Percentiles rank a stretch among this genome's conserved stretches.
phyloP scores from a whole-genome alignment of 192 early-diverging fungal species.

The Coemansia sp. region DNA sequence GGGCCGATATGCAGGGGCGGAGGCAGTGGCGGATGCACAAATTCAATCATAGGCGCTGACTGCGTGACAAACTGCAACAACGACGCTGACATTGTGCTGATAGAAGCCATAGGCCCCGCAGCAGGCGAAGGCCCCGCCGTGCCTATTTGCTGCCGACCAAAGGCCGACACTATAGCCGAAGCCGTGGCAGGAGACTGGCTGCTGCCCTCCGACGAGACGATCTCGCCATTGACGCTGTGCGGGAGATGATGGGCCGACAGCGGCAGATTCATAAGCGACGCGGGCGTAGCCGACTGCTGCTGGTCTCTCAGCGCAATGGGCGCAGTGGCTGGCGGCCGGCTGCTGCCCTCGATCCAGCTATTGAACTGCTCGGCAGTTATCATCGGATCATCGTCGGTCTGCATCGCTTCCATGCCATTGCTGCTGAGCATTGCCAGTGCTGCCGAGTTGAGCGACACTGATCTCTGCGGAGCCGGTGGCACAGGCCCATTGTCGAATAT shows the following conservation, averaged over 20 bases:
- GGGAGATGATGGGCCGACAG: conserved; percentile 53
- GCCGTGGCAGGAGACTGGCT: not conserved
- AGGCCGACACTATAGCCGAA: not conserved
- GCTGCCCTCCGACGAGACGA: conserved; percentile 1
- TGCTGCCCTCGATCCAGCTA: not conserved
- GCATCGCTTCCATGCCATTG: not conserved
- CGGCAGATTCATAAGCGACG: conserved; percentile 52
- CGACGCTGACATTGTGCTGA: not conserved
- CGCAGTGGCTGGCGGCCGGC: conserved; percentile 4
- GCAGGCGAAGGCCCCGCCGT: conserved; percentile 1
- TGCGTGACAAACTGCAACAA: conserved; percentile 26
- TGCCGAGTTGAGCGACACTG: conserved; percentile 11
- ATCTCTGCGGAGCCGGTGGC: not conserved
- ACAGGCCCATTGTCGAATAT: not conserved
- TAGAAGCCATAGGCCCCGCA: too few species aligned
- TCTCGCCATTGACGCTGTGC: conserved; percentile 34
- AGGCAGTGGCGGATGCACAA: conserved; percentile 43
- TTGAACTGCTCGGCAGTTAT: conserved; percentile 7
- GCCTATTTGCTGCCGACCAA: not conserved
- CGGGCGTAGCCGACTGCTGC: conserved; percentile 39
- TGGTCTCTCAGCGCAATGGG: not conserved
- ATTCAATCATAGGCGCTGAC: conserved; percentile 42
- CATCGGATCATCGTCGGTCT: not conserved
- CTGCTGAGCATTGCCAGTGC: conserved; percentile 7
- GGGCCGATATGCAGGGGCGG: conserved; percentile 46